phyloP scores from a whole-genome alignment of 192 early-diverging fungal genomes.

The Coemansia aciculifera region DNA sequence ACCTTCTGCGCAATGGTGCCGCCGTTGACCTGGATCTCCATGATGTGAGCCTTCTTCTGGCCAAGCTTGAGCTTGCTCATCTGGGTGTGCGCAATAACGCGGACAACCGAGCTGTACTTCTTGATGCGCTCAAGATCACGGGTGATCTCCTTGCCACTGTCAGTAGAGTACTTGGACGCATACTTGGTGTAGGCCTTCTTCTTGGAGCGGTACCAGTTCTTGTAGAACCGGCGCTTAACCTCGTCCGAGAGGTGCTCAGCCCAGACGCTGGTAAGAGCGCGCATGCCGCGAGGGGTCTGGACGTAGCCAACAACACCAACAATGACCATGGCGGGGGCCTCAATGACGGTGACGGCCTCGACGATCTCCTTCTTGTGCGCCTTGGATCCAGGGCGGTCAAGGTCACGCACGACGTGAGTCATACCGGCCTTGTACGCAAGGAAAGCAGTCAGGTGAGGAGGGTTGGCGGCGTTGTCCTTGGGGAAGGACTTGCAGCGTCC shows the following conservation, averaged over 20 bases:
- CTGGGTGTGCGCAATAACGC: constrained; percentile 98
- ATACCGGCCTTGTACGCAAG: constrained; percentile 99
- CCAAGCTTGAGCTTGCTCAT: constrained; percentile 90
- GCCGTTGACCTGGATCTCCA: constrained; percentile 99
- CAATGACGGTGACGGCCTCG: constrained; percentile 97
- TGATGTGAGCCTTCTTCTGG: constrained; percentile 99
- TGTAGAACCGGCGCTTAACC: constrained; percentile 99
- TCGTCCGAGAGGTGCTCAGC: constrained; percentile 98
- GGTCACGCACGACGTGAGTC: constrained; percentile 99
- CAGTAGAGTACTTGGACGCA: constrained; percentile 93
- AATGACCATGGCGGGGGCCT: constrained; percentile 95
- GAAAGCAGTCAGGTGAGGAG: constrained; percentile 98
- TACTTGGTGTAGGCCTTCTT: constrained; percentile 99
- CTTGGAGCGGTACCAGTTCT: constrained; percentile 99
- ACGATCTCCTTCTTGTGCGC: constrained; percentile 99
- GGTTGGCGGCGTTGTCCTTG: constrained; percentile 91
- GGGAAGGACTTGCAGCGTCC: constrained; percentile 99
- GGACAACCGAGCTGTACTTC: constrained; percentile 98
- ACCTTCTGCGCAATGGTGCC: constrained; percentile 96
- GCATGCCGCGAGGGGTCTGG: constrained; percentile 97
- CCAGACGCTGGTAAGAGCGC: constrained; percentile 99
- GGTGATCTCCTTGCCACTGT: constrained; percentile 77
- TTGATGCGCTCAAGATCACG: constrained; percentile 97
- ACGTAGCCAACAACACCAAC: constrained; percentile 99
- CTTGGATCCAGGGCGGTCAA: constrained; percentile 99